These are phyloP conservation scores for Mrakiaceae sp. DNA, from an alignment of 1,284 basidiomycete species.

Conservation along the genomic window DNA sequence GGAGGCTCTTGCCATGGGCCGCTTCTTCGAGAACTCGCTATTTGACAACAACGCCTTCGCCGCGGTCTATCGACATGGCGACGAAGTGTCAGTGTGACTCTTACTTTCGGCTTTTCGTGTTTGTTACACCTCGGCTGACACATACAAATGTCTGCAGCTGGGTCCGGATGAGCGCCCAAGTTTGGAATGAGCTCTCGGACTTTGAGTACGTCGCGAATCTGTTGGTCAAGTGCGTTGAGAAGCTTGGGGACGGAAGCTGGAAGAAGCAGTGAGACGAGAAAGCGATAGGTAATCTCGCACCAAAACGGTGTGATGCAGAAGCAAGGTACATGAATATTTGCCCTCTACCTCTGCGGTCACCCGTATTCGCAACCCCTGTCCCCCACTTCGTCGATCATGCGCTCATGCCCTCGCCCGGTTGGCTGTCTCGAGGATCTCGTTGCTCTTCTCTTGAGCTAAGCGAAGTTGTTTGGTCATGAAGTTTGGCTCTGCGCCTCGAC, in stretches of 20 bases:
- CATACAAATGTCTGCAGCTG: neutral
- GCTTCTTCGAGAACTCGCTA: slow-evolving; percentile 6
- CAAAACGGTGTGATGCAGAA: too few species aligned
- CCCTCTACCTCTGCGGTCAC: too few species aligned
- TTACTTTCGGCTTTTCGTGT: too few species aligned
- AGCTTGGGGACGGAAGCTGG: slow-evolving; percentile 7
- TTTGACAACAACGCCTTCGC: slow-evolving; percentile 7
- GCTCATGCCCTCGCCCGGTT: too few species aligned
- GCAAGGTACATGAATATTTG: too few species aligned
- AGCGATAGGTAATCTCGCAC: too few species aligned
- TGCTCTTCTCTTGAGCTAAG: too few species aligned
- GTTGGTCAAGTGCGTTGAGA: neutral
- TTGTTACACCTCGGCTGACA: neutral
- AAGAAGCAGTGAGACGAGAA: neutral
- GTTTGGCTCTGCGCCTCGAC: too few species aligned
- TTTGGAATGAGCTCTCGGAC: slow-evolving; percentile 14
- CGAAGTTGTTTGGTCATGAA: too few species aligned
- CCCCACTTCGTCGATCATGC: too few species aligned
- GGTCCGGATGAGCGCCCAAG: slow-evolving; percentile 10
- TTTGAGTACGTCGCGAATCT: slow-evolving; percentile 12
- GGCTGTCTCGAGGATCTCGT: too few species aligned
- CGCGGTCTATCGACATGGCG: neutral
- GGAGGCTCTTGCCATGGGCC: neutral
- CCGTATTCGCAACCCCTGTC: too few species aligned
- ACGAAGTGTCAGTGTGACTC: neutral